Percentiles rank a stretch among this genome's conserved stretches.
These are phyloP conservation scores for Zymoseptoria brevis DNA, from an alignment of 2,329 filamentous ascomycete genomes.

Conservation along the genomic window DNA sequence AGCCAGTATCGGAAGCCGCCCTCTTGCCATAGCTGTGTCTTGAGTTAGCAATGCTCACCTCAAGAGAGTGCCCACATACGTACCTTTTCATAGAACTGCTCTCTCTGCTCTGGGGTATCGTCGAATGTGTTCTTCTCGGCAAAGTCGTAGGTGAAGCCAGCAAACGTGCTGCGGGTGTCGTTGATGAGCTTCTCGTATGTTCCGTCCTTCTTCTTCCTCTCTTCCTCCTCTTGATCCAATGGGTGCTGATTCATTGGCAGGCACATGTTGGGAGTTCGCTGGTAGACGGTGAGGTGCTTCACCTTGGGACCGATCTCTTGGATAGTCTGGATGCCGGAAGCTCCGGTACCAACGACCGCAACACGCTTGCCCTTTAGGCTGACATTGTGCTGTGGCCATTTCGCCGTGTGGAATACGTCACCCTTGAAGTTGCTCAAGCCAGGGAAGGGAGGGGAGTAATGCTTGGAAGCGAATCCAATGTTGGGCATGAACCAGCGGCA, in stretches of 20 bases:
- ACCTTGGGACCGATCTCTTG: conserved; percentile 51
- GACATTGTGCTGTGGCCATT: conserved; percentile 47
- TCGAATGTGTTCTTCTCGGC: conserved; percentile 40
- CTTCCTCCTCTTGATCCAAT: conserved; percentile 37
- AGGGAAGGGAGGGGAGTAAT: conserved; percentile 52
- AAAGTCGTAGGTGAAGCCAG: conserved; percentile 53
- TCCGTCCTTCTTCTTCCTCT: conserved; percentile 41
- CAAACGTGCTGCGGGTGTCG: conserved; percentile 34
- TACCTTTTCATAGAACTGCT: conserved; percentile 32
- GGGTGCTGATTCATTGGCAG: conserved; percentile 50
- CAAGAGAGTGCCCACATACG: too few relatives aligned
- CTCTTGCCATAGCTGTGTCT: conserved; percentile 6
- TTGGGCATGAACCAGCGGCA: conserved; percentile 48
- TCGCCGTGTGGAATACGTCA: conserved; percentile 44
- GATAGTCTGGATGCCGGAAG: conserved; percentile 55
- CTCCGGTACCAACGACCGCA: conserved; percentile 57
- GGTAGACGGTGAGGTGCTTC: conserved; percentile 44
- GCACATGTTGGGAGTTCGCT: conserved; percentile 53
- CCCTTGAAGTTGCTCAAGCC: conserved; percentile 55
- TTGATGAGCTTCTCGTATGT: conserved; percentile 28
- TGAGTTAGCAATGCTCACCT: neutral
- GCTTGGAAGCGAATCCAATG: conserved; percentile 51
- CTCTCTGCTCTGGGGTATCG: conserved; percentile 42
- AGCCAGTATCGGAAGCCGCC: conserved; percentile 39
- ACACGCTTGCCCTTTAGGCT: conserved; percentile 50